Evolutionary conservation across 1,284 basidiomycete genomes (phyloP).

Genomic region (Mycosarcoma mackinlayi): DNA sequence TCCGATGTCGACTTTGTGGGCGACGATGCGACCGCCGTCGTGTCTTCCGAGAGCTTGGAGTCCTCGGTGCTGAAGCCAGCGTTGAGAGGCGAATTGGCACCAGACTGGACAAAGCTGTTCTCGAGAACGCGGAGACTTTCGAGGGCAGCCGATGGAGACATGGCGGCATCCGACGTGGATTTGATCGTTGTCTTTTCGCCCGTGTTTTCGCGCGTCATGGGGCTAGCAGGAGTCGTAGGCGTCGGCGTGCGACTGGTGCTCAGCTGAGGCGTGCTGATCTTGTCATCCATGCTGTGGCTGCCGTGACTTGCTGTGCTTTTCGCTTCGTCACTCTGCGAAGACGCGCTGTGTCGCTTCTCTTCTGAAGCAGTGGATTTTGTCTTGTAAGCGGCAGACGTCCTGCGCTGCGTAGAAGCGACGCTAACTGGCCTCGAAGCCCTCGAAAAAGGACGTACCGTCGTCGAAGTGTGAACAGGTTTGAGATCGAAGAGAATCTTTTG

Average conservation of each 20-base stretch:
- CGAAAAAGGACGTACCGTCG: not conserved
- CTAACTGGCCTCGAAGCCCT: not conserved
- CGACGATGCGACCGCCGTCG: constrained; percentile 6
- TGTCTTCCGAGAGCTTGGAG: constrained; percentile 14
- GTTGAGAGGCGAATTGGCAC: constrained; percentile 1
- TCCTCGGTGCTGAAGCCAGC: constrained; percentile 9
- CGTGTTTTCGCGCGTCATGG: not conserved
- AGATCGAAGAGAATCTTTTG: constrained; percentile 24
- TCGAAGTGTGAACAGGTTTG: constrained; percentile 5
- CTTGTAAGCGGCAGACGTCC: not conserved
- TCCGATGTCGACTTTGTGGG: not conserved
- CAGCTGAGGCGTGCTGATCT: constrained; percentile 22
- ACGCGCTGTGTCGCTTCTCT: constrained; percentile 1
- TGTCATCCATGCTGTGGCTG: constrained; percentile 4
- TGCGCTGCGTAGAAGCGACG: constrained; percentile 1
- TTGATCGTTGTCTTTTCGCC: not conserved
- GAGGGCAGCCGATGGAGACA: constrained; percentile 20
- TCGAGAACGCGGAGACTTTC: constrained; percentile 30
- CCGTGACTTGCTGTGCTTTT: not conserved
- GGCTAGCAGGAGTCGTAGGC: constrained; percentile 14
- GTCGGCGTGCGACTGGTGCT: constrained; percentile 24
- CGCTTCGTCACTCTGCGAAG: constrained; percentile 7
- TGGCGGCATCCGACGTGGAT: not conserved
- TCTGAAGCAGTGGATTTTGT: not conserved
- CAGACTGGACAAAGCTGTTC: constrained; percentile 11